phyloP scores from a whole-genome alignment of 306 rosid species.

The Prunus mira region DNA sequence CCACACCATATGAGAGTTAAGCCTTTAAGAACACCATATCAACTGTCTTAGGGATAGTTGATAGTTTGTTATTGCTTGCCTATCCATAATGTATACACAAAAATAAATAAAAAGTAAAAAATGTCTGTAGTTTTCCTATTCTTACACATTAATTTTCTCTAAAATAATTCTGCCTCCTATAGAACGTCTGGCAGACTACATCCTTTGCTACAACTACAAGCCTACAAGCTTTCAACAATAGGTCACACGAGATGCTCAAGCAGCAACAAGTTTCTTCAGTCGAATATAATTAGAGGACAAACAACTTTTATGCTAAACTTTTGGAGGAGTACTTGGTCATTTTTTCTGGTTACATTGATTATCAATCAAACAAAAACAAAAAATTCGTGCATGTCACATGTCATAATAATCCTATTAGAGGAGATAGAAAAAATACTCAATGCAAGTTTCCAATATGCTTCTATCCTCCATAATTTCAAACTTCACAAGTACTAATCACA shows the following conservation, averaged over 20 bases:
- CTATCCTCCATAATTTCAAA: not conserved
- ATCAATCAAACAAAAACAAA: not conserved
- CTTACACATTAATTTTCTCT: not conserved
- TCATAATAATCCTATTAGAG: not conserved
- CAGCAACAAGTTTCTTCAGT: not conserved
- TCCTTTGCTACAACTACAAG: not conserved
- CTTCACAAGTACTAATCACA: not conserved
- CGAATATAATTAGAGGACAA: not conserved
- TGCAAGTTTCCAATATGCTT: not conserved
- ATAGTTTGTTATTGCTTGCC: constrained; percentile 14
- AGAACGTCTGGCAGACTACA: not conserved
- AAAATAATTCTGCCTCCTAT: not conserved
- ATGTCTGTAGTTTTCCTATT: not conserved
- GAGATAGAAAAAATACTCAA: not conserved
- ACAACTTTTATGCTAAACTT: not conserved
- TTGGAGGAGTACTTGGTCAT: not conserved
- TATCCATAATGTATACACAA: not conserved
- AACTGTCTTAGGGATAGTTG: not conserved
- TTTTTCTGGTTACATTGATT: not conserved
- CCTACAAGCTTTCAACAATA: not conserved
- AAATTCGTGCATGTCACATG: not conserved
- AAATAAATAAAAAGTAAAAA: not conserved
- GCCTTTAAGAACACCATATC: constrained; percentile 11
- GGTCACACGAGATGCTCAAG: not conserved
- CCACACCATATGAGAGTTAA: constrained; percentile 8